A percentile compares a stretch with the other conserved stretches of the same genome.
These are phyloP conservation scores for Leptoxyphium fumago DNA, from an alignment of 2,329 filamentous ascomycete species.

Conservation along the genomic window DNA sequence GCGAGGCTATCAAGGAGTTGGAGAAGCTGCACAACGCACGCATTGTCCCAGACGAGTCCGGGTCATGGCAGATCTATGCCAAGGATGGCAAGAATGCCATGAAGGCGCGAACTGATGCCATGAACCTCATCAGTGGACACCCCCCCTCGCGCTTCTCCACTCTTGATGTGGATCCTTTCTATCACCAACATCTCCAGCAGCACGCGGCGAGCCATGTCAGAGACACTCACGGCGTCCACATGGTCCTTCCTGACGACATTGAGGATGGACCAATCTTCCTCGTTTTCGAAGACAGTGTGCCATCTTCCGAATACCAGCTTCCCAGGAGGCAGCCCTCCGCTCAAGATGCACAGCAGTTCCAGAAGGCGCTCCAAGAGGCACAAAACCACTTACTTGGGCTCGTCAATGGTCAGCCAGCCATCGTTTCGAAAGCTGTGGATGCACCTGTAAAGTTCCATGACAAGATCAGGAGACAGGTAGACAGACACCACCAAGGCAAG, in stretches of 20 bases:
- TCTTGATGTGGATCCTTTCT: conserved; percentile 61
- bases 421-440: conserved; percentile 38
- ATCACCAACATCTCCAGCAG: conserved; percentile 55
- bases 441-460: conserved; percentile 48
- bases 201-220: conserved; percentile 50
- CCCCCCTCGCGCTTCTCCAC: conserved; percentile 57
- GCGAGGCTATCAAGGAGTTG: conserved; percentile 66
- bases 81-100: conserved; percentile 71
- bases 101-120: conserved; percentile 60
- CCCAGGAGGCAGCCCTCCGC: conserved; percentile 41
- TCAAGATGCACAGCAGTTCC: conserved; percentile 40
- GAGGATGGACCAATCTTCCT: conserved; percentile 50
- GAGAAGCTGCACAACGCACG: conserved; percentile 71
- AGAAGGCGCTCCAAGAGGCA: conserved; percentile 43
- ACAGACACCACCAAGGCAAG: conserved; percentile 38
- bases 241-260: conserved; percentile 52
- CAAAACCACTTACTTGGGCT: conserved; percentile 40
- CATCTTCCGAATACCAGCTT: conserved; percentile 36
- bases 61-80: conserved; percentile 79
- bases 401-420: conserved; percentile 39
- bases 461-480: conserved; percentile 46
- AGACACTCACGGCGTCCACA: conserved; percentile 54
- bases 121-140: conserved; percentile 56
- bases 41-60: conserved; percentile 61
- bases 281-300: conserved; percentile 56